Evolutionary conservation across 306 rosid genomes (phyloP), one percentile per base, ranked within the genome.

Genomic region (Clitoria ternatea): DNA sequence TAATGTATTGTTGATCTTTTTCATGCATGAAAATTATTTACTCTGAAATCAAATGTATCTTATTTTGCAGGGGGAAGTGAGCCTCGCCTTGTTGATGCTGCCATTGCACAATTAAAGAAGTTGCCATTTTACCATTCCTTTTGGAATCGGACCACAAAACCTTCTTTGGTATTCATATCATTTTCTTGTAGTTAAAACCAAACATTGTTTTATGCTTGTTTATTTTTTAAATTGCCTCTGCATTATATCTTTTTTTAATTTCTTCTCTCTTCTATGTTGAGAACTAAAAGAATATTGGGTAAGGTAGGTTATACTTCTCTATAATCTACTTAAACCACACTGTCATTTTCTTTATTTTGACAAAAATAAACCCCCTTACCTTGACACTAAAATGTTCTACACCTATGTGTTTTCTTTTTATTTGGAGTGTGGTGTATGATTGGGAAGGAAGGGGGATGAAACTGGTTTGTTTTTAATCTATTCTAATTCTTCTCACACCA

Each of bases 51-150:
- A 36, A 66, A 69, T 59, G 15, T 69, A 26, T 52, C 24, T 63
- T 24, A 50, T 79, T 71, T 73, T 79, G 45, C 82, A 94, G 99
- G 99, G 17, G 99, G 99, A 14, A 91, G 63, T 79, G 99, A 94
- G 81, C 82, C 87, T 36, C 88, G 96, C 26, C 92, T 94, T 55
- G 83, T 94, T 74, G 97, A 84, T 4, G 99, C 97, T 59, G 99
- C 99, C 64, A 86, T 75, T 43, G 36, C 64, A 40, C 99, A 94
- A 76, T 76, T 94, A 73, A 91, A 87, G 62, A 94, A 86, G 65
- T 87, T 94, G 87, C 97, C 99, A 7, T 91, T 94, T 80, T 94
- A 94, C 81, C 99, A 94, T 73, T 94, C 99, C n/a, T 94, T 94
- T 73, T 94, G 99, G 99, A 94, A 94, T 77, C 96, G 97, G 19